phyloP scores from a whole-genome alignment of 2,329 filamentous ascomycete species.

The Sporothrix sp. region DNA sequence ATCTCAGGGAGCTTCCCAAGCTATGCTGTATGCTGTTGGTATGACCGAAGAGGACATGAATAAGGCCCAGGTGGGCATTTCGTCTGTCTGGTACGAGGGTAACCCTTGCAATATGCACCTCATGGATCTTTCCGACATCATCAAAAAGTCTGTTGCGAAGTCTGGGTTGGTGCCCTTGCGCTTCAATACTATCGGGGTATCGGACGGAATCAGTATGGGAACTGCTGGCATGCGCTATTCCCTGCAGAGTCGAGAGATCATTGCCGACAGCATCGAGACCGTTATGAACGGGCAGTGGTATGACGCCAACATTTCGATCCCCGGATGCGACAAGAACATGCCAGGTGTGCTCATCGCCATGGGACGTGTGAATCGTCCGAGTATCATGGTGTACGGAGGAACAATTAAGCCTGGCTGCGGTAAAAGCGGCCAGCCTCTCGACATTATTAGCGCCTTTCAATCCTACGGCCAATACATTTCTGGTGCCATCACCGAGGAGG shows the following conservation, averaged over 20 bases:
- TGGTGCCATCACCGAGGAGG: slow-evolving; percentile 81
- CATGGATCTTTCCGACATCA: slow-evolving; percentile 73
- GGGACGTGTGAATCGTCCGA: slow-evolving; percentile 87
- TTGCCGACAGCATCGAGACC: slow-evolving; percentile 96
- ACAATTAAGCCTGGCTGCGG: slow-evolving; percentile 89
- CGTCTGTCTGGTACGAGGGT: slow-evolving; percentile 94
- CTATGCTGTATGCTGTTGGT: slow-evolving; percentile 96
- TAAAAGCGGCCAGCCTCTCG: slow-evolving; percentile 63
- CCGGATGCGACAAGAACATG: slow-evolving; percentile 99
- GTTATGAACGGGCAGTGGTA: slow-evolving; percentile 99
- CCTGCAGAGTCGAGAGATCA: slow-evolving; percentile 88
- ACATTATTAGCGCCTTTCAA: slow-evolving; percentile 97
- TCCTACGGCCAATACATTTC: slow-evolving; percentile 91
- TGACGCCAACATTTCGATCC: slow-evolving; percentile 92
- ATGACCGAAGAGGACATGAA: slow-evolving; percentile 78
- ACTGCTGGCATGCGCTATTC: slow-evolving; percentile 84
- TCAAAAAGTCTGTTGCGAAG: slow-evolving; percentile 51
- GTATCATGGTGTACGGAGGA: slow-evolving; percentile 95
- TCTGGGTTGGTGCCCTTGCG: slow-evolving; percentile 86
- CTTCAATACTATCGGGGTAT: slow-evolving; percentile 98
- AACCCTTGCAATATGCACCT: slow-evolving; percentile 99
- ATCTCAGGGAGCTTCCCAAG: slow-evolving; percentile 95
- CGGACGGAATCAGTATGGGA: slow-evolving; percentile 96
- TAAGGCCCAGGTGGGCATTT: slow-evolving; percentile 96
- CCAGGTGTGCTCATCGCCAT: slow-evolving; percentile 86